These are phyloP conservation scores for Chytriomyces confervae DNA, from an alignment of 192 early-diverging fungal genomes.

Conservation along the genomic window DNA sequence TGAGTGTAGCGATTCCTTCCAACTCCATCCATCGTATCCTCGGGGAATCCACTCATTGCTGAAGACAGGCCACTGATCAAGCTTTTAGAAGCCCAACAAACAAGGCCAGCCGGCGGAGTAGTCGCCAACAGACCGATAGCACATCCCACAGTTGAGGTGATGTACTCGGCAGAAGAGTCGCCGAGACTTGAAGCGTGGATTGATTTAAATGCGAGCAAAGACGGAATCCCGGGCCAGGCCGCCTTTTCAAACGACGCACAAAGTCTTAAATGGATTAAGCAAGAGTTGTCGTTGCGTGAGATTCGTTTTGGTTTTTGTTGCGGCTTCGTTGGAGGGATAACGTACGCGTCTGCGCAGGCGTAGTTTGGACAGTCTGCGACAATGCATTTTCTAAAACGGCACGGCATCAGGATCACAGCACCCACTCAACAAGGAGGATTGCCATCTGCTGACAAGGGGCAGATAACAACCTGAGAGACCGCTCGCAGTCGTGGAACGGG, in stretches of 20 bases:
- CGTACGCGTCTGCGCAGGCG: conserved; percentile 34
- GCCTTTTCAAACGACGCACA: conserved; percentile 19
- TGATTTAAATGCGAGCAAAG: conserved; percentile 6
- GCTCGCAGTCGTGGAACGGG: conserved; percentile 30
- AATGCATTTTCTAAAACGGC: conserved; percentile 20
- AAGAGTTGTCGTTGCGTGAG: conserved; percentile 22
- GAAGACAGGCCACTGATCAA: not conserved
- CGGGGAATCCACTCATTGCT: not conserved
- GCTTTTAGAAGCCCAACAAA: not conserved
- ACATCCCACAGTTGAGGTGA: not conserved
- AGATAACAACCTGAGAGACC: not conserved
- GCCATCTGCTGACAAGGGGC: not conserved
- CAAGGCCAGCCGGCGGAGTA: not conserved
- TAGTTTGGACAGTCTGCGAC: conserved; percentile 13
- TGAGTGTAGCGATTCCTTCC: conserved; percentile 12
- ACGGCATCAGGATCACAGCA: not conserved
- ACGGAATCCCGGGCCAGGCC: not conserved
- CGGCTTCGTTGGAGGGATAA: not conserved
- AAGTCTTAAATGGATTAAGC: conserved; percentile 11
- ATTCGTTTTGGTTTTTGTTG: not conserved
- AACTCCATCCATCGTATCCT: conserved; percentile 18
- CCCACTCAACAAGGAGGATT: not conserved
- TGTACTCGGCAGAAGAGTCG: not conserved
- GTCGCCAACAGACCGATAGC: not conserved
- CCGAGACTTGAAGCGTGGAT: conserved; percentile 20